Percentiles rank a stretch among this genome's conserved stretches.
Conservation (phyloP, 768 basidiomycete genomes). For the Naematelia encephala region DNA sequence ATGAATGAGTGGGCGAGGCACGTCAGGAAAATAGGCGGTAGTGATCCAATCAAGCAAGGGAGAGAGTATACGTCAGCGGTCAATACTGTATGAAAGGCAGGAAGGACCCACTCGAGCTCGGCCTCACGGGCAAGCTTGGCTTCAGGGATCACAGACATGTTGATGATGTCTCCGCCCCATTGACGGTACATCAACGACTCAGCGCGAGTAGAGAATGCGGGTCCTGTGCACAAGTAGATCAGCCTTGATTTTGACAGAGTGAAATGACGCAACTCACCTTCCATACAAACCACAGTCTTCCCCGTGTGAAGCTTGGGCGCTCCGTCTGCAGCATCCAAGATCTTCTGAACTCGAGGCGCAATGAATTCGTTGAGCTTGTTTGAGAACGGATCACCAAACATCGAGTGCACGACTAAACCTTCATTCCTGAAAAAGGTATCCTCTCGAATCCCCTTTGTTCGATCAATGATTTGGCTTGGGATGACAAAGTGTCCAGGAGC, state of each 20-base stretch:
- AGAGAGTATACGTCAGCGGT: too few relatives aligned
- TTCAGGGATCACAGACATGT: constrained; percentile 96
- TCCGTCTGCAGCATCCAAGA: constrained; percentile 59
- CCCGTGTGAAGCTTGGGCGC: constrained; percentile 68
- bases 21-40: too few relatives aligned
- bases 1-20: too few relatives aligned
- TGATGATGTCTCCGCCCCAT: constrained; percentile 63
- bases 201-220: constrained; percentile 93
- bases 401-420: constrained; percentile 80
- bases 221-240: constrained; percentile 30
- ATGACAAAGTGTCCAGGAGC: constrained; percentile 82
- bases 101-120: constrained; percentile 69
- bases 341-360: constrained; percentile 58
- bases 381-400: constrained; percentile 91
- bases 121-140: constrained; percentile 96
- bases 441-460: constrained; percentile 89
- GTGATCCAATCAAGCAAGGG: too few relatives aligned
- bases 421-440: constrained; percentile 81
- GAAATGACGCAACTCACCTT: constrained; percentile 61
- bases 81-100: background rate
- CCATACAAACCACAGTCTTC: constrained; percentile 91
- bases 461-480: constrained; percentile 89
- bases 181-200: constrained; percentile 90
- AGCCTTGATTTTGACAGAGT: background rate
- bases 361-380: constrained; percentile 42